A percentile compares a stretch with the other conserved stretches of the same genome.
phyloP scores from a whole-genome alignment of 176 grass and related monocot genomes.

The Dendrocalamus sinicus region DNA sequence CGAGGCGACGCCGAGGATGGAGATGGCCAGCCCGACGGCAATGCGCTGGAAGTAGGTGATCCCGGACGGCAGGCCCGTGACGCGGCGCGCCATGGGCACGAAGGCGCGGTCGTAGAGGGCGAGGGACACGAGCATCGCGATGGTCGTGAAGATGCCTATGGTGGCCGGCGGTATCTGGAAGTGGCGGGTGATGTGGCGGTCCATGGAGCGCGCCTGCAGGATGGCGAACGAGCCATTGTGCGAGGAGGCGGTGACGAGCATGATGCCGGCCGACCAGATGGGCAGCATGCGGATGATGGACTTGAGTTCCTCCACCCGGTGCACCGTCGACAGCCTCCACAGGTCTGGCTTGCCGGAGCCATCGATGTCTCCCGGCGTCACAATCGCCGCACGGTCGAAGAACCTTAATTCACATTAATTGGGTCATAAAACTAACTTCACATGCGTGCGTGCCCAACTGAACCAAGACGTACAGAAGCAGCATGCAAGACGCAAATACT shows the following conservation, averaged over 20 bases:
- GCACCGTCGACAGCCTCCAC: constrained; percentile 69
- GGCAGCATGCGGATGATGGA: constrained; percentile 73
- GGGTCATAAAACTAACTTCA: too few relatives aligned
- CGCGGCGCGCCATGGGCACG: constrained; percentile 62
- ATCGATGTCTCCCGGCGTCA: constrained; percentile 45
- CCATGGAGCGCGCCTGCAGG: constrained; percentile 74
- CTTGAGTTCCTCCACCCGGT: constrained; percentile 88
- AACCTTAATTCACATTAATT: background rate
- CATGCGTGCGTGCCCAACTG: too few relatives aligned
- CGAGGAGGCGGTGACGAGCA: constrained; percentile 36
- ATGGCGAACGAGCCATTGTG: constrained; percentile 48
- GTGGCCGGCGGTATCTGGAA: constrained; percentile 72
- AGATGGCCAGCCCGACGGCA: constrained; percentile 65
- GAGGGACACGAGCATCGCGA: constrained; percentile 50
- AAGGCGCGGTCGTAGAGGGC: constrained; percentile 69
- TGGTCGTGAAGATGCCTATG: constrained; percentile 58
- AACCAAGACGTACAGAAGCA: background rate
- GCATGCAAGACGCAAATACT: background rate
- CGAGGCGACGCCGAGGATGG: constrained; percentile 50
- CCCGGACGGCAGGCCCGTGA: constrained; percentile 58
- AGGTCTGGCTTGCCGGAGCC: constrained; percentile 38
- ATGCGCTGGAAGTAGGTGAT: constrained; percentile 84
- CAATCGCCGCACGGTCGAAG: constrained; percentile 44
- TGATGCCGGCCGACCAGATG: constrained; percentile 63
- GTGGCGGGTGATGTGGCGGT: constrained; percentile 45